Evolutionary conservation across 345 rosid species (phyloP), one percentile per base, ranked within the genome.

Genomic region (Citrus inodora): DNA sequence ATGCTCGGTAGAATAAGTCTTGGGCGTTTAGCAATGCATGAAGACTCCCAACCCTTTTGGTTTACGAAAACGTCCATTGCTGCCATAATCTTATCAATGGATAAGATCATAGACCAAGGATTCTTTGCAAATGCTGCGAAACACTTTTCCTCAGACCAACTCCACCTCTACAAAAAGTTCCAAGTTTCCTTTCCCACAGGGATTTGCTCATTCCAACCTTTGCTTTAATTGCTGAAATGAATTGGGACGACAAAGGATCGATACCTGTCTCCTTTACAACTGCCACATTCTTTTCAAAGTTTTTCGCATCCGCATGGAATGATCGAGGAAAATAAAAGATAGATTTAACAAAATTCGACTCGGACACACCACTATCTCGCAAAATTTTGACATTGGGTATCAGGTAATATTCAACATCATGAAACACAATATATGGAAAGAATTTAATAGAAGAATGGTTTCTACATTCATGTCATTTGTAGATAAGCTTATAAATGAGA

Each of bases 151-250:
- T 78, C 76, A 3, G 83, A 80, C 81, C 60, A 80, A 55, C 86
- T 84, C 86, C 84, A 84, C 33, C 56, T 74, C 42, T 77, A 25
- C n/a, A n/a, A n/a, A n/a, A n/a, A n/a, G n/a, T n/a, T n/a, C n/a
- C 24, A 78, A 87, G 1, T 70, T 80, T 84, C 67, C 27, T 73
- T 13, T 58, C 78, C 88, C 86, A 73, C 2, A 55, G 64, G 13
- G 80, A 33, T 59, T 76, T 68, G 32, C 62, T 77, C 61, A 78
- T 24, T 7, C 16, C 16, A 5, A 27, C 3, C 22, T 74, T 37
- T 3, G 56, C 13, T 22, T 1, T 4, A 21, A 85, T 16, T 5
- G 86, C 88, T 21, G 4, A 1, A 56, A 85, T 55, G 27, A 86
- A 87, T 10, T 6, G 33, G 2, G 3, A 3, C 1, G 6, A 28